Base-by-base conservation (phyloP, 2,329 filamentous ascomycete genomes). In the Nemania diffusa region DNA sequence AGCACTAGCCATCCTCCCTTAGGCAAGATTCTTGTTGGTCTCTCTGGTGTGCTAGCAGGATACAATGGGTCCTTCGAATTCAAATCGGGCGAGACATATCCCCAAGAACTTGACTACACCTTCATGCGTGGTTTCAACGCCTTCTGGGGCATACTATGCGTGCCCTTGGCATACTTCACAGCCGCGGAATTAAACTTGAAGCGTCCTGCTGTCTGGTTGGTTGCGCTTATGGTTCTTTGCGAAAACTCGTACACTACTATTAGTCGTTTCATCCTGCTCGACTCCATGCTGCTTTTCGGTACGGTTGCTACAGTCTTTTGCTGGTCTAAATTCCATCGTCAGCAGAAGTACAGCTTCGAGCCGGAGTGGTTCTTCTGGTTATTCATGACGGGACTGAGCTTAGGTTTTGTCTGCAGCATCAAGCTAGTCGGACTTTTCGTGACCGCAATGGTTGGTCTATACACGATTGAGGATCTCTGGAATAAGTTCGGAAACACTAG, bases 61-160 rank as follows among this genome's bases (percentile, higher is more conserved):
- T 99, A 99, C 85, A 99, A 99, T 84, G 96, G 96, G 65, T 97
- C 95, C 3, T 99, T 99, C 82, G 96, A 99, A 78, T 99, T 99
- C 87, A 99, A 99, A 82, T 98, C 95, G 61, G 96, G 96, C 79
- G 96, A 98, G 78, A 94, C 88, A 62, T 99, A 99, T 79, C 96
- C 96, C 11, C 89, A 90, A 73, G 93, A 98, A 76, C 86, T 99
- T 78, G 91, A 99, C 84, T 99, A 97, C 81, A 97, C 94, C 74
- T 97, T 97, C 78, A 99, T 99, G 97, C 93, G 96, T 74, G 87
- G 95, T 69, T 99, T 99, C 88, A 99, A 98, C 80, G 92, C 95
- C 71, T 89, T 93, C 70, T 99, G 98, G 79, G 96, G 96, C 68
- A 95, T 94, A 69, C 85, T 96, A 68, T 97, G 93, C 78, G 90